Evolutionary conservation across 2,329 filamentous ascomycete species (phyloP).

Genomic region (Cladosporium austrohemisphaericum): DNA sequence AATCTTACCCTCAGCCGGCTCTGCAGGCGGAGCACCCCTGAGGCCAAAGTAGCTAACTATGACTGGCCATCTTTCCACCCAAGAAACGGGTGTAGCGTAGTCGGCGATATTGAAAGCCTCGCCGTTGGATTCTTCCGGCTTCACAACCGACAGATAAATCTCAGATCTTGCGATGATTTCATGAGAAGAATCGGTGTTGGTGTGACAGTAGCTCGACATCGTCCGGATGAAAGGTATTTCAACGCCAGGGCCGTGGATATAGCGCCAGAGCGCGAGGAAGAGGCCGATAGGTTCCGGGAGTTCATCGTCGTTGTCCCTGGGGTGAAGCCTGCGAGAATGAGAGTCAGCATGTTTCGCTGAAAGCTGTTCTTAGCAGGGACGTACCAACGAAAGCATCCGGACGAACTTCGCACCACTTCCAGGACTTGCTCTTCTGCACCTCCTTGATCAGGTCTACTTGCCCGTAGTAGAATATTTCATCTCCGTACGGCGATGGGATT

Average conservation of each 20-base stretch:
- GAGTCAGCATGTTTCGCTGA: too few species aligned
- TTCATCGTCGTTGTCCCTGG: background rate
- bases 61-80: background rate
- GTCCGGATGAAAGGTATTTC: background rate
- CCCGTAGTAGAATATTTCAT: slow-evolving; percentile 35
- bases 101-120: background rate
- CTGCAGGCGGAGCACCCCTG: background rate
- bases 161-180: background rate
- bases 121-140: background rate
- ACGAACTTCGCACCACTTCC: slow-evolving; percentile 37
- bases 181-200: background rate
- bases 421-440: slow-evolving; percentile 29
- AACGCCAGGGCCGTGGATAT: background rate
- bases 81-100: background rate
- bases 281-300: background rate
- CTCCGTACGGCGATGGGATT: slow-evolving; percentile 25
- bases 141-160: background rate
- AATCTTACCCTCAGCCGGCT: background rate
- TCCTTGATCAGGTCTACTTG: slow-evolving; percentile 34
- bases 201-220: background rate
- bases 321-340: background rate
- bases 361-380: background rate
- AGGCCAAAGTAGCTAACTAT: background rate
- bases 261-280: background rate
- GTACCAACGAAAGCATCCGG: slow-evolving; percentile 37